phyloP scores from a whole-genome alignment of 2,329 filamentous ascomycete genomes.

The Immersiporthe knoxdaviesiana region DNA sequence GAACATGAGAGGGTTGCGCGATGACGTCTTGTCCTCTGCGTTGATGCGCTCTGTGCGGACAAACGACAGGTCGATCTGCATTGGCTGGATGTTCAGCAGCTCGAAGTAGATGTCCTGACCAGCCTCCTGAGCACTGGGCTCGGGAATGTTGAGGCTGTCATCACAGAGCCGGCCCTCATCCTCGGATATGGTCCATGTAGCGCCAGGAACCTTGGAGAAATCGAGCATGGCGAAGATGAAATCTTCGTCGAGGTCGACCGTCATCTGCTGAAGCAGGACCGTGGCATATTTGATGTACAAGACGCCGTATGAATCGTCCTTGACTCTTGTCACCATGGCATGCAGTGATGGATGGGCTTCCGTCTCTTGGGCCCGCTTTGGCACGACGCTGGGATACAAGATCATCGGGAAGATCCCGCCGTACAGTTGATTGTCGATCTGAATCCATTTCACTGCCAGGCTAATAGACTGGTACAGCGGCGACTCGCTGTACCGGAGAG shows the following conservation, averaged over 20 bases:
- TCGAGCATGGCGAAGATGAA: constrained; percentile 96
- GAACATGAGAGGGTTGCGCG: constrained; percentile 95
- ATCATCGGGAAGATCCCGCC: constrained; percentile 98
- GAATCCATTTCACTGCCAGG: constrained; percentile 95
- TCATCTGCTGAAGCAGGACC: constrained; percentile 94
- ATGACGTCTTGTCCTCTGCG: constrained; percentile 89
- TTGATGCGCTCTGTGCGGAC: constrained; percentile 97
- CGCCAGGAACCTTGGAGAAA: constrained; percentile 90
- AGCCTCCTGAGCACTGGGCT: constrained; percentile 80
- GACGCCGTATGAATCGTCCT: constrained; percentile 97
- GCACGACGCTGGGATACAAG: constrained; percentile 94
- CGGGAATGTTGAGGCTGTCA: constrained; percentile 86
- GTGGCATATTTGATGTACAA: constrained; percentile 99
- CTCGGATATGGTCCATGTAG: constrained; percentile 77
- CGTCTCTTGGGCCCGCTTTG: constrained; percentile 94
- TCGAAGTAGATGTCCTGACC: constrained; percentile 98
- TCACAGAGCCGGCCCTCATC: constrained; percentile 87
- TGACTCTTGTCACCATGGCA: constrained; percentile 87
- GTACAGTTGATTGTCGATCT: constrained; percentile 98
- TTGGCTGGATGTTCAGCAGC: constrained; percentile 92
- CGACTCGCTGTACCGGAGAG: constrained; percentile 92
- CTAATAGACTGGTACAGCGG: constrained; percentile 89
- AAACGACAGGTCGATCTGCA: constrained; percentile 96
- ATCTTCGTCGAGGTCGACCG: constrained; percentile 94
- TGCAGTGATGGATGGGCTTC: constrained; percentile 95